A percentile compares a stretch with the other conserved stretches of the same genome.
These are phyloP conservation scores for Lichtheimia hyalospora DNA, from an alignment of 371 early-diverging fungal genomes.

Conservation along the genomic window DNA sequence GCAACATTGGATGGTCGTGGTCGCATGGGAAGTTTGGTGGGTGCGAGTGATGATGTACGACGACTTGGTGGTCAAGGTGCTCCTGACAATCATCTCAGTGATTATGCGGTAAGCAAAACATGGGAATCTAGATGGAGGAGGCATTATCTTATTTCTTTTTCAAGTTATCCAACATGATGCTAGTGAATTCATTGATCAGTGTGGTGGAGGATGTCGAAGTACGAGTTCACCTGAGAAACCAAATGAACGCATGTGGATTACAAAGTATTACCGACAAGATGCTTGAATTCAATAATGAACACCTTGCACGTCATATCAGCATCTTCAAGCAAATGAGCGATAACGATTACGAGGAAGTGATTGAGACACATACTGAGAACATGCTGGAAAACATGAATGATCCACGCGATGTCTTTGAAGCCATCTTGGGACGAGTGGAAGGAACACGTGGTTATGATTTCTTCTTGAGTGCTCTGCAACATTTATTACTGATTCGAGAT, in stretches of 20 bases:
- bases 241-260: slow-evolving; percentile 74
- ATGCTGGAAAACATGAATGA: slow-evolving; percentile 80
- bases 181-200: slow-evolving; percentile 79
- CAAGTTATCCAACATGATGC: slow-evolving; percentile 77
- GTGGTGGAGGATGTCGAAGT: slow-evolving; percentile 79
- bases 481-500: slow-evolving; percentile 75
- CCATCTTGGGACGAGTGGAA: slow-evolving; percentile 70
- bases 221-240: slow-evolving; percentile 76
- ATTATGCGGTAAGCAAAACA: slow-evolving; percentile 62
- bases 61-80: slow-evolving; percentile 56
- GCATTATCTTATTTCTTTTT: not conserved
- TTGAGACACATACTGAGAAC: slow-evolving; percentile 76
- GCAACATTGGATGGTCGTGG: slow-evolving; percentile 80
- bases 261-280: slow-evolving; percentile 74
- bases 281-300: slow-evolving; percentile 67
- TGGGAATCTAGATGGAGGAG: not conserved
- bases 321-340: slow-evolving; percentile 77
- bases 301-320: slow-evolving; percentile 72
- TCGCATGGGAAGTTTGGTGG: slow-evolving; percentile 79
- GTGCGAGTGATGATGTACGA: slow-evolving; percentile 75
- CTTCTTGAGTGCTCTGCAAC: slow-evolving; percentile 77
- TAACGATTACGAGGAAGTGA: slow-evolving; percentile 75
- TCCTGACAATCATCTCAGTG: slow-evolving; percentile 75
- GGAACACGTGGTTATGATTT: slow-evolving; percentile 77
- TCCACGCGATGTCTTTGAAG: slow-evolving; percentile 77